phyloP scores from a whole-genome alignment of 2,329 filamentous ascomycete genomes.

The Fusarium sp. region DNA sequence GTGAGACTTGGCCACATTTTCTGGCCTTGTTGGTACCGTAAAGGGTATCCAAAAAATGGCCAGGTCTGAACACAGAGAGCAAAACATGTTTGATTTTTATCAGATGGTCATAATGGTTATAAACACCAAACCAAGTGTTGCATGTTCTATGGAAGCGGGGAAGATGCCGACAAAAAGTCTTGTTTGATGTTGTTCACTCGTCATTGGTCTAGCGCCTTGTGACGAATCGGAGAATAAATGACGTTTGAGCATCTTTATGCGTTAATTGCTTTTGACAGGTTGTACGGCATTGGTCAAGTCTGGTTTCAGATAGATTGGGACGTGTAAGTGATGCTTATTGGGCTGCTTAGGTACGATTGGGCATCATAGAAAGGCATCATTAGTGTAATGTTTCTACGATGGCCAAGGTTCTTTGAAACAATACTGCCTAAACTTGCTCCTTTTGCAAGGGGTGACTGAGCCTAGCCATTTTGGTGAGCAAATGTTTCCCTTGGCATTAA shows the following conservation, averaged over 20 bases:
- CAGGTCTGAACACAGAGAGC: neutral
- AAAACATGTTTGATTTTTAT: slow-evolving; percentile 32
- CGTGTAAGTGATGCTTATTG: neutral
- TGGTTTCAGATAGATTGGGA: neutral
- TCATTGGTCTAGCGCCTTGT: neutral
- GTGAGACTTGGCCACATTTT: slow-evolving; percentile 18
- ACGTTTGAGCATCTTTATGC: slow-evolving; percentile 4
- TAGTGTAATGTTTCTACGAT: neutral
- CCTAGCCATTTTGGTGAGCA: neutral
- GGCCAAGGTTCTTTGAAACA: neutral
- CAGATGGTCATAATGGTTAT: neutral
- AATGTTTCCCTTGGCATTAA: neutral
- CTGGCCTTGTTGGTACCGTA: slow-evolving; percentile 9
- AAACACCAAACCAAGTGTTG: neutral
- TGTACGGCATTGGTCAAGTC: neutral
- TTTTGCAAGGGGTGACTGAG: no score
- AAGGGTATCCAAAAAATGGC: slow-evolving; percentile 18
- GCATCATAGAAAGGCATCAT: neutral
- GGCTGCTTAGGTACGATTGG: neutral
- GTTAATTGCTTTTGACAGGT: neutral
- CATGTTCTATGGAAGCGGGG: neutral
- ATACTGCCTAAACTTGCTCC: neutral
- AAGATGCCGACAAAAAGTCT: neutral
- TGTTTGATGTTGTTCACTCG: slow-evolving; percentile 2
- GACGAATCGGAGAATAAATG: slow-evolving; percentile 13